Percentiles rank a stretch among this genome's conserved stretches.
Conservation (phyloP, 2,329 filamentous ascomycete genomes). For the Fusarium caatingaense region DNA sequence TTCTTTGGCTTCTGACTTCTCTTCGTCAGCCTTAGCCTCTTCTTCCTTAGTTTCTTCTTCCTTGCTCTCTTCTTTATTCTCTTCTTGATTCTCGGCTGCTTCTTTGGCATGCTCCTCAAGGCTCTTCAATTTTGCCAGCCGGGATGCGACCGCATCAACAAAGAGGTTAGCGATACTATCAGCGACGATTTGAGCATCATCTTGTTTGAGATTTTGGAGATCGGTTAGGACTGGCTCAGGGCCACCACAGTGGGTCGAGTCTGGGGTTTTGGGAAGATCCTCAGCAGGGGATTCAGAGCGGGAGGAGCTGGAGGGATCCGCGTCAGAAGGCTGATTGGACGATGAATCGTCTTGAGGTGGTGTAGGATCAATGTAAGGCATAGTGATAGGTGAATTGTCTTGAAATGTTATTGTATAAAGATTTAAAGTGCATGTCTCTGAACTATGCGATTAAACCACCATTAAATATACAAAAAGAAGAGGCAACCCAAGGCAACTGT, state of each 20-base stretch:
- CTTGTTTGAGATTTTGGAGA: background rate
- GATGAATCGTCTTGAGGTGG: background rate
- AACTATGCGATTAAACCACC: background rate
- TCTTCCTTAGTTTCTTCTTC: background rate
- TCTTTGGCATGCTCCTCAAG: background rate
- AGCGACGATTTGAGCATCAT: background rate
- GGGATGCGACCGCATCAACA: background rate
- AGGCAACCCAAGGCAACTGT: background rate
- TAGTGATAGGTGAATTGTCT: background rate
- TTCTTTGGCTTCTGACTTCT: background rate
- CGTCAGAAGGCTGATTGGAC: background rate
- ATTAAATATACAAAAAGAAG: background rate
- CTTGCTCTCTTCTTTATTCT: background rate
- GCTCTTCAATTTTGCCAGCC: background rate
- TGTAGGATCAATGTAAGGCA: background rate
- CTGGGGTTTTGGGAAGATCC: background rate
- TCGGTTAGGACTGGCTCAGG: background rate
- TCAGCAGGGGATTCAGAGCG: background rate
- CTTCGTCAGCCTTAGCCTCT: too few relatives aligned
- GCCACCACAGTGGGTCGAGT: background rate
- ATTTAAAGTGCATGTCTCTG: background rate
- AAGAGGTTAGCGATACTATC: background rate
- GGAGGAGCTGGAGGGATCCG: background rate
- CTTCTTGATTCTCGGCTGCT: background rate
- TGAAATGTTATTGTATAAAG: background rate